phyloP scores from a whole-genome alignment of 192 early-diverging fungal genomes.

The Bifiguratus adelaidae region DNA sequence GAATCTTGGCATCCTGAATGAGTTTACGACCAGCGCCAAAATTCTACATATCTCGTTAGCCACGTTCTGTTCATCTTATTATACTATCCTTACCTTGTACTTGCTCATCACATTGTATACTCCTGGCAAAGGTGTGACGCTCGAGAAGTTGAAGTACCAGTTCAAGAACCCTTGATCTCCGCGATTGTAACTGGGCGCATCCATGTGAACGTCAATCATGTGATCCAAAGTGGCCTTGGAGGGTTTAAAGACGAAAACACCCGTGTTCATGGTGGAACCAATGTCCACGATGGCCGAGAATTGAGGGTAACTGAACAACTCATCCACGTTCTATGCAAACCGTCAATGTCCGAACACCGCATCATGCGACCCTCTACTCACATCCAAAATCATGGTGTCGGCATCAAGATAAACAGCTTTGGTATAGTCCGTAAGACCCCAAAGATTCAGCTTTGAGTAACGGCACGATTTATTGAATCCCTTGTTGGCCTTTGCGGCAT shows the following conservation, averaged over 20 bases:
- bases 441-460: constrained; percentile 10
- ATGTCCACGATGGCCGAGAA: constrained; percentile 7
- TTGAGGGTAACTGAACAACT: constrained; percentile 7
- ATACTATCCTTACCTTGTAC: constrained; percentile 1
- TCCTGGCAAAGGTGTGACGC: constrained; percentile 9
- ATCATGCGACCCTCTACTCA: no score
- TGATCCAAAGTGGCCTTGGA: constrained; percentile 1
- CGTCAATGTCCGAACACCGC: no score
- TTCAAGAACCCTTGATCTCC: constrained; percentile 22
- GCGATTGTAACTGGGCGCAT: constrained; percentile 13
- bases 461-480: constrained; percentile 13
- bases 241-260: constrained; percentile 9
- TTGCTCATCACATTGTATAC: constrained; percentile 19
- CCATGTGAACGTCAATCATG: constrained; percentile 3
- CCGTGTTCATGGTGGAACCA: constrained; percentile 7
- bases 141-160: constrained; percentile 14
- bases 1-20: constrained; percentile 6
- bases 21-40: constrained; percentile 3
- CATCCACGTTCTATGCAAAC: constrained; percentile 5
- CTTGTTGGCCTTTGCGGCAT: constrained; percentile 2
- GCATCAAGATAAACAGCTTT: constrained; percentile 13
- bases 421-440: constrained; percentile 8
- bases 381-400: constrained; percentile 7
- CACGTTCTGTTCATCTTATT: not conserved
- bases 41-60: not conserved